A percentile compares a stretch with the other conserved stretches of the same genome.
Evolutionary conservation across 805 yeast species (phyloP).

Genomic region (Scheffersomyces coipomensis): DNA sequence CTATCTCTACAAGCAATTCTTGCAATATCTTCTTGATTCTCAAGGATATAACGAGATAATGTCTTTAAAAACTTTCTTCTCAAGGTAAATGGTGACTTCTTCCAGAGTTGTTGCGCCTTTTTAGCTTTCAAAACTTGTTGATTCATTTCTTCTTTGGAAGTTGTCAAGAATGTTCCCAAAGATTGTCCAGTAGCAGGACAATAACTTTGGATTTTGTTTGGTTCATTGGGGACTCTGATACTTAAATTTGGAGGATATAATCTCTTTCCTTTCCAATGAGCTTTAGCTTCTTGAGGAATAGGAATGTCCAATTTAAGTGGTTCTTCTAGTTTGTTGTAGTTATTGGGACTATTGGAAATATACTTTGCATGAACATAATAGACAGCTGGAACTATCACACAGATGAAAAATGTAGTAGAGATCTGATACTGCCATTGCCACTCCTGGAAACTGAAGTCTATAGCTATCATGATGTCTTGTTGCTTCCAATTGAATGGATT

Average conservation of each 20-base stretch:
- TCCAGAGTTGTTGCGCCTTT: constrained; percentile 54
- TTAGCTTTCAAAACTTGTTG: constrained; percentile 50
- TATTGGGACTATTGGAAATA: constrained; percentile 36
- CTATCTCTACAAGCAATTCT: constrained; percentile 94
- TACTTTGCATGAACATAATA: constrained; percentile 35
- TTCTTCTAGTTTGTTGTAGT: constrained; percentile 41
- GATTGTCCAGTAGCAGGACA: constrained; percentile 97
- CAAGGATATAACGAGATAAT: constrained; percentile 65
- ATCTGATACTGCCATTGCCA: constrained; percentile 47
- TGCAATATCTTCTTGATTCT: constrained; percentile 83
- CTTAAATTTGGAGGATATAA: constrained; percentile 57
- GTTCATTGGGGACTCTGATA: constrained; percentile 58
- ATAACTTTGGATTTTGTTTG: constrained; percentile 71
- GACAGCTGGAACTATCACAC: constrained; percentile 35
- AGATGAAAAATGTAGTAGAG: constrained; percentile 41
- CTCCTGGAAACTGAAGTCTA: constrained; percentile 38
- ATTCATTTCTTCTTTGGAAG: constrained; percentile 72
- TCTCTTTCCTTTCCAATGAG: constrained; percentile 90
- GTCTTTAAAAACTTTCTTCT: constrained; percentile 73
- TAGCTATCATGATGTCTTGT: constrained; percentile 39
- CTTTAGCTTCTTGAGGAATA: constrained; percentile 74
- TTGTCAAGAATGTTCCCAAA: constrained; percentile 69
- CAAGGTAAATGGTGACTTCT: constrained; percentile 54
- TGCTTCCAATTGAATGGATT: too few species aligned
- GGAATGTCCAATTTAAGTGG: constrained; percentile 51